These are phyloP conservation scores for Lachnellula subtilissima DNA, from an alignment of 2,329 filamentous ascomycete genomes.

Conservation along the genomic window DNA sequence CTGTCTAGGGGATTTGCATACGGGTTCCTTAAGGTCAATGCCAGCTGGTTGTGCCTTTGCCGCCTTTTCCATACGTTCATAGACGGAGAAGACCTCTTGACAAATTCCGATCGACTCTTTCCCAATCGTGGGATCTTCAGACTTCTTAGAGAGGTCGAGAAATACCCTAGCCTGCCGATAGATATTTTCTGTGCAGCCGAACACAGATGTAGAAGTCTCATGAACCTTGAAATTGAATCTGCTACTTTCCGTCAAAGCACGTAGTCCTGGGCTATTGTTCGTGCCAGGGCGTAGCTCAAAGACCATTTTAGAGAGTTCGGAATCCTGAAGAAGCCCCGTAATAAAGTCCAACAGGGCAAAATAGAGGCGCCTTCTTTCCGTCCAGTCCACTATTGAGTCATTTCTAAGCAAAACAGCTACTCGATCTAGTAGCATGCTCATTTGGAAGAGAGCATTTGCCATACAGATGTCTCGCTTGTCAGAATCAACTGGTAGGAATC, in stretches of 20 bases:
- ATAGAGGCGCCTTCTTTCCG: conserved; percentile 11
- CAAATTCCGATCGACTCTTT: not conserved
- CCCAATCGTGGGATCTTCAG: not conserved
- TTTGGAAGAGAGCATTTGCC: conserved; percentile 10
- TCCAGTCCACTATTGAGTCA: conserved; percentile 20
- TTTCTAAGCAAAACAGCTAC: conserved; percentile 16
- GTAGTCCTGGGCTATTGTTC: not conserved
- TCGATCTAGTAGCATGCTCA: conserved; percentile 16
- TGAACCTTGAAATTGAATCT: not conserved
- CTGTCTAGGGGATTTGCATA: too few relatives aligned
- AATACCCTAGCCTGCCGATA: conserved; percentile 13
- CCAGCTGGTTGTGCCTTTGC: not conserved
- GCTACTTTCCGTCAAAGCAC: not conserved
- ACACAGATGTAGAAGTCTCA: conserved; percentile 7
- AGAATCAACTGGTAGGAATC: conserved; percentile 6
- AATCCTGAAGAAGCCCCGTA: conserved; percentile 3
- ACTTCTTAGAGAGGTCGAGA: conserved; percentile 6
- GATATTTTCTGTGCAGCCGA: conserved; percentile 6
- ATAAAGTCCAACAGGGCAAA: conserved; percentile 11
- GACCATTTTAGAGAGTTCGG: conserved; percentile 4
- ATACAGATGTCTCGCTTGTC: not conserved
- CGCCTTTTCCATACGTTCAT: not conserved
- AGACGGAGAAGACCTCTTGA: not conserved
- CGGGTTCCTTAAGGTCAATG: too few relatives aligned
- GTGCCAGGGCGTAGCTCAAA: not conserved